Conservation (phyloP, 768 basidiomycete species). For the Rhodosporidiobolus sp. region DNA sequence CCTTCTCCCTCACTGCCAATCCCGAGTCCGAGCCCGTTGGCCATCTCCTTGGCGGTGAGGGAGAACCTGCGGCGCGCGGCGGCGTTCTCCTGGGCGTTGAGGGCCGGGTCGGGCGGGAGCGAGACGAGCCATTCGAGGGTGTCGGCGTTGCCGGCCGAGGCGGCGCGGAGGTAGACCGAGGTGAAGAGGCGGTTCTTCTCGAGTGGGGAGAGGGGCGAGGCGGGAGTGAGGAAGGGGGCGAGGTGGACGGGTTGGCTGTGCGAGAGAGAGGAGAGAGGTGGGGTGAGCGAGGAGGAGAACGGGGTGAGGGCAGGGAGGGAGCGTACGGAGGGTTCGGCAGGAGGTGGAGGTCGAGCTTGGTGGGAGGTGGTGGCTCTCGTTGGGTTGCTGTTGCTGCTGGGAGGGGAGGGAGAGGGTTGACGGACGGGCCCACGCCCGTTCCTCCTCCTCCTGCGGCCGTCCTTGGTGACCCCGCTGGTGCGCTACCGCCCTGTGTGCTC, state of each 20-base stretch:
- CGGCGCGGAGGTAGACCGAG: constrained; percentile 27
- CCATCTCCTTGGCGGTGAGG: background rate
- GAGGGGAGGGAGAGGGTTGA: background rate
- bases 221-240: constrained; percentile 25
- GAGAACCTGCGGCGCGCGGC: constrained; percentile 25
- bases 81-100: constrained; percentile 8
- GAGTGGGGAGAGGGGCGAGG: constrained; percentile 15
- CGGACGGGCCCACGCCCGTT: no score
- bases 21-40: background rate
- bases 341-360: background rate
- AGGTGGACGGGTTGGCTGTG: constrained; percentile 29
- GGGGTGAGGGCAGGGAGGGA: no score
- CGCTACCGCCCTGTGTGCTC: no score
- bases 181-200: constrained; percentile 37
- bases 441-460: no score
- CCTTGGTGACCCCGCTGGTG: no score
- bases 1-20: background rate
- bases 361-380: background rate
- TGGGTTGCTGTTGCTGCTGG: background rate
- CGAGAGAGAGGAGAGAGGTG: background rate
- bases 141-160: constrained; percentile 39
- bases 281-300: background rate
- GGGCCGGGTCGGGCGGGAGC: constrained; percentile 23
- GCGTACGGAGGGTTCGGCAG: constrained; percentile 11
- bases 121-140: constrained; percentile 44